Base-by-base conservation (phyloP, 805 yeast genomes). In the Wickerhamiella occidentalis region DNA sequence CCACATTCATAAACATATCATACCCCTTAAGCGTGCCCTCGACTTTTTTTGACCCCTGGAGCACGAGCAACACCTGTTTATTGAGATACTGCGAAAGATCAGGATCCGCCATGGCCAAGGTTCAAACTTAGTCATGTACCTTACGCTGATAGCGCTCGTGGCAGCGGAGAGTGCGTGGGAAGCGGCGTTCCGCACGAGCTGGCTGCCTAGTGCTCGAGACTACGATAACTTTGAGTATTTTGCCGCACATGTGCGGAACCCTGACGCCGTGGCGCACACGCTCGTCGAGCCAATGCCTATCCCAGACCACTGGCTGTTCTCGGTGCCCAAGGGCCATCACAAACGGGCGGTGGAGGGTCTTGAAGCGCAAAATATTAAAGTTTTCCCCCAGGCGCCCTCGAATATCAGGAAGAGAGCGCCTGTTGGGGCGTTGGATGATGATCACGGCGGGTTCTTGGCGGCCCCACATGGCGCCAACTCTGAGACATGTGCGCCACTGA, bases 21-120 rank as follows among this genome's bases (percentile, higher is more conserved):
- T 79, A 90, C 1, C 97, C 97, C 58, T 85, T 71, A 49, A 90
- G 72, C 11, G 76, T 75, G 1, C 97, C 97, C n/a, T 77, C 75
- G 1, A 90, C 77, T 56, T 75, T 76, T 46, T 96, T 72, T 12
- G 82, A 68, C 1, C 95, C 94, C 63, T 85, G 86, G 52, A 90
- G 71, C 55, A 82, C 83, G 15, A 90, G 68, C 12, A 78, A 70
- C 23, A 90, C 72, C 58, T 77, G 76, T 65, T 84, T 85, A 61
- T 84, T 88, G 76, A 85, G 73, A 62, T 85, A 86, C 80, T 82
- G 56, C n/a, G 51, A 56, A 45, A 66, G 55, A 52, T 65, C 69
- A 3, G 68, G 68, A 47, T 58, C 59, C 54, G 43, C 51, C 54
- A 45, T 45, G 18, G 28, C 28, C 9, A 6, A 21, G 7, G 25